A percentile compares a stretch with the other conserved stretches of the same genome.
These are phyloP conservation scores for Jatropha multifida DNA, from an alignment of 441 rosid species.

Conservation along the genomic window DNA sequence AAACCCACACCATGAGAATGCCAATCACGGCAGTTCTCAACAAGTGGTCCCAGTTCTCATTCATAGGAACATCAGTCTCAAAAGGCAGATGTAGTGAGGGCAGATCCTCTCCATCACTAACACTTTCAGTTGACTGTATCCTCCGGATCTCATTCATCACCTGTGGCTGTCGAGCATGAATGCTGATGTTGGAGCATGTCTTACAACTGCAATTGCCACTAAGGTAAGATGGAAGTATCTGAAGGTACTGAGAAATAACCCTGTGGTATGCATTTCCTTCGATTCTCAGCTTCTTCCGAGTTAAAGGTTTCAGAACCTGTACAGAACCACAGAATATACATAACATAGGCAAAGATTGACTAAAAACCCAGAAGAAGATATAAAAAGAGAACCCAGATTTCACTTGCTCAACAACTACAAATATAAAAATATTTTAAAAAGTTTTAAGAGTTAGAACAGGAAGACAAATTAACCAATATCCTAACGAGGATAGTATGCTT, in stretches of 20 bases:
- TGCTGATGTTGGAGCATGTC: slow-evolving; percentile 46
- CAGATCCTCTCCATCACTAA: slow-evolving; percentile 30
- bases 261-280: slow-evolving; percentile 59
- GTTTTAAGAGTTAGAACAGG: neutral
- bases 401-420: neutral
- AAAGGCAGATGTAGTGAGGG: slow-evolving; percentile 21
- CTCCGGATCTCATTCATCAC: slow-evolving; percentile 22
- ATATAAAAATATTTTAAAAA: neutral
- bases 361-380: neutral
- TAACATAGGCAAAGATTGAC: neutral
- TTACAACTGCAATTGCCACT: slow-evolving; percentile 77
- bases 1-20: slow-evolving; percentile 62
- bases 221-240: slow-evolving; percentile 71
- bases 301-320: slow-evolving; percentile 75
- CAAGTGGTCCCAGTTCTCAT: slow-evolving; percentile 47
- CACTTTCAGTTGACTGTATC: slow-evolving; percentile 23
- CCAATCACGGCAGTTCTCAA: slow-evolving; percentile 60
- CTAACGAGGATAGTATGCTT: slow-evolving; percentile 22
- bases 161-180: slow-evolving; percentile 21
- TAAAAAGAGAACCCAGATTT: neutral
- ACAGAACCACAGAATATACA: slow-evolving; percentile 15
- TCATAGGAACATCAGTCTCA: slow-evolving; percentile 33
- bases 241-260: slow-evolving; percentile 60
- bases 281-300: slow-evolving; percentile 80
- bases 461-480: neutral